Conservation (phyloP, 306 rosid genomes). For the Cicer cuneatum region DNA sequence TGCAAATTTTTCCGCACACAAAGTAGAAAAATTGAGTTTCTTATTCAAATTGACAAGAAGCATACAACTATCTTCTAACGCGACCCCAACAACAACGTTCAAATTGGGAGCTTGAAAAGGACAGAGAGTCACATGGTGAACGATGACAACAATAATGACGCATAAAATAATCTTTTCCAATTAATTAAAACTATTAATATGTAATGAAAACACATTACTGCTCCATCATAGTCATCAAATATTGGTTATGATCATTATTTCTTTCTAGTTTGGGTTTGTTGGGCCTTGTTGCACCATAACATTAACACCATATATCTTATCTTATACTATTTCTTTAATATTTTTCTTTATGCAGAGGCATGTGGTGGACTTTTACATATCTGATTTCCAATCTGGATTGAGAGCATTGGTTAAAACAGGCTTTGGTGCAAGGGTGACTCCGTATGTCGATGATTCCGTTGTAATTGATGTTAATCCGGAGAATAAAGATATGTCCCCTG, state of each 20-base stretch:
- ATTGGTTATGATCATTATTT: constrained; percentile 20
- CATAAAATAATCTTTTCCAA: neutral
- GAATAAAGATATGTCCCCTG: constrained; percentile 83
- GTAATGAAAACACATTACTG: neutral
- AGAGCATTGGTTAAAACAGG: constrained; percentile 96
- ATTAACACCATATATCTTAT: neutral
- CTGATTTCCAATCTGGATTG: constrained; percentile 95
- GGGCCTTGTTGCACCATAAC: constrained; percentile 27
- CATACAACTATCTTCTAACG: neutral
- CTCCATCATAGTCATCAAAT: constrained; percentile 1
- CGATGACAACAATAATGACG: neutral
- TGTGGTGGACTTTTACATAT: constrained; percentile 91
- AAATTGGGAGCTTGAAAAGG: neutral
- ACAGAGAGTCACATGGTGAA: neutral
- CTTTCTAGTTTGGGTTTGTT: constrained; percentile 10
- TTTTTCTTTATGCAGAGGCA: constrained; percentile 67
- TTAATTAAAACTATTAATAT: neutral
- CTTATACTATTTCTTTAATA: constrained; percentile 13
- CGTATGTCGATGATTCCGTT: constrained; percentile 83
- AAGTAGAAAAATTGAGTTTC: neutral
- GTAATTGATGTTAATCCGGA: constrained; percentile 75
- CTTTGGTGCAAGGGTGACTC: constrained; percentile 91
- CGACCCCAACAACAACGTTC: neutral
- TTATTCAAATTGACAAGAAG: neutral
- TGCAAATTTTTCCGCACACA: neutral